These are phyloP conservation scores for Exophiala bonariae DNA, from an alignment of 2,329 filamentous ascomycete species.

Conservation along the genomic window DNA sequence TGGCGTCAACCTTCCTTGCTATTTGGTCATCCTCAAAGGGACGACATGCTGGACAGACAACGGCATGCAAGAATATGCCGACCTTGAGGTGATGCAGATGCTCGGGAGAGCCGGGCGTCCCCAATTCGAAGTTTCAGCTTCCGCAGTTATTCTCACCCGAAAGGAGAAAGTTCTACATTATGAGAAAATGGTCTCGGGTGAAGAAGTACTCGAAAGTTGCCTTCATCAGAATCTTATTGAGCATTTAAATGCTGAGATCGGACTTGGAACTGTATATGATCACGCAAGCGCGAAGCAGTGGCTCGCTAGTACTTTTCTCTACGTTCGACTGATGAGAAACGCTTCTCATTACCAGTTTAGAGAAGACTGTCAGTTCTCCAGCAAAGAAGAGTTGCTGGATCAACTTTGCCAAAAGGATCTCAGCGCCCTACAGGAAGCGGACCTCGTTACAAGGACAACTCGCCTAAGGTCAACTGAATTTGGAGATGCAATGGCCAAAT, in stretches of 20 bases:
- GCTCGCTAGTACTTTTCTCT: slow-evolving; percentile 76
- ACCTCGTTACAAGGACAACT: slow-evolving; percentile 54
- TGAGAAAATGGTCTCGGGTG: slow-evolving; percentile 70
- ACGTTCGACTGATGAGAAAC: slow-evolving; percentile 70
- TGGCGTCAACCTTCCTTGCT: slow-evolving; percentile 79
- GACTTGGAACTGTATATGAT: slow-evolving; percentile 69
- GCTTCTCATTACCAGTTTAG: slow-evolving; percentile 69
- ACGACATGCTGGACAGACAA: slow-evolving; percentile 66
- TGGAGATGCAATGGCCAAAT: slow-evolving; percentile 78
- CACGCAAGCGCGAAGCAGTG: slow-evolving; percentile 67
- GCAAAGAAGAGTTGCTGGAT: slow-evolving; percentile 65
- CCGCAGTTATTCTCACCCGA: slow-evolving; percentile 77
- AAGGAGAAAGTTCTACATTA: slow-evolving; percentile 65
- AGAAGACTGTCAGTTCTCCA: slow-evolving; percentile 48
- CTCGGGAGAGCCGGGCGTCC: slow-evolving; percentile 79
- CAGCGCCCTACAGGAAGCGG: slow-evolving; percentile 59
- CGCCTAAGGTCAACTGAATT: slow-evolving; percentile 67
- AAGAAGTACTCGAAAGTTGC: slow-evolving; percentile 73
- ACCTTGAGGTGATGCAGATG: slow-evolving; percentile 90
- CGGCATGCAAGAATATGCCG: slow-evolving; percentile 69
- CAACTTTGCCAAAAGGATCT: slow-evolving; percentile 72
- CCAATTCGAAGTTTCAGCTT: slow-evolving; percentile 75
- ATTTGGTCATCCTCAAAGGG: slow-evolving; percentile 80
- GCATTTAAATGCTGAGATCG: slow-evolving; percentile 81
- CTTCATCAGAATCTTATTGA: slow-evolving; percentile 78